Base-by-base conservation (phyloP, 2,329 filamentous ascomycete genomes). In the Periconia sp. region DNA sequence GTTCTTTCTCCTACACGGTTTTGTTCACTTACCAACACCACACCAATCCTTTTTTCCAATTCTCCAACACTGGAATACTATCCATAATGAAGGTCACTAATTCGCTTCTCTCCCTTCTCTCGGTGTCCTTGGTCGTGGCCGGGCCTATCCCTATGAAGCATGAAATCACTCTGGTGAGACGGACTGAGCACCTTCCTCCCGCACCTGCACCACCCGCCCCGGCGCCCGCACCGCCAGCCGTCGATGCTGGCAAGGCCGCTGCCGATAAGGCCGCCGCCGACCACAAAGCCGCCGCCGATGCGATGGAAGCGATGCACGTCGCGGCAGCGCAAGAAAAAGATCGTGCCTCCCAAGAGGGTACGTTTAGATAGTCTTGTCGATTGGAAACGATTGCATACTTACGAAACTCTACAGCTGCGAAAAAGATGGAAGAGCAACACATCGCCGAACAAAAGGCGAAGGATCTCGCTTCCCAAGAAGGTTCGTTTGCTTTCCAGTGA, bases 21-120 rank as follows among this genome's bases (percentile, higher is more conserved):
- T n/a, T 19, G 11, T 50, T 47, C 5, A 50, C 49, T 47, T 56
- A 49, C 15, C 41, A 47, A 35, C 45, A 43, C 31, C 48, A 45
- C 52, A 30, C 47, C 42, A 23, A 17, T 33, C 31, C n/a, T 52
- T 41, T 45, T 40, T 23, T 40, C 52, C 45, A 30, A 37, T 42
- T 20, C 23, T 5, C 23, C 5, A 27, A 27, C 23, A 27, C 23
- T 27, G 23, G 8, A 27, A 47, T 33, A 23, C 52, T 10, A 18
- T 20, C 17, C 48, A 63, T 55, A 59, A 66, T 66, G 64, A 66
- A 65, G 61, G 58, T 58, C 43, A 53, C 61, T 20, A 63, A 65
- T 47, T 55, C 63, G n/a, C 56, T 65, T 33, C 53, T 66, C 41
- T 58, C 62, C 1, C 54, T 66, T 40, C 50, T 64, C 30, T 64